phyloP scores from a whole-genome alignment of 176 grass and related monocot species.

The Pontederia crassipes region DNA sequence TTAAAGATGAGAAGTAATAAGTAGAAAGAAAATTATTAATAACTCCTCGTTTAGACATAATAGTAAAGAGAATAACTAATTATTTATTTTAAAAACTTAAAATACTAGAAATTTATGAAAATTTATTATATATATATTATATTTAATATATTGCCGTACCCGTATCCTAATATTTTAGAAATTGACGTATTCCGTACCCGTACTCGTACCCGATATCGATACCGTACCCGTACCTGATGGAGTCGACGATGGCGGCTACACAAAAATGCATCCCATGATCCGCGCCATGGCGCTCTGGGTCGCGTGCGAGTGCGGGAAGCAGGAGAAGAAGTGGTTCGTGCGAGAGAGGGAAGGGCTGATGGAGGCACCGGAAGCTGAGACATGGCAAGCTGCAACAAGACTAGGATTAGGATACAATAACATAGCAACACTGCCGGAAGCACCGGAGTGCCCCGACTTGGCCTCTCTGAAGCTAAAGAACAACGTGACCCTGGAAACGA shows the following conservation, averaged over 20 bases:
- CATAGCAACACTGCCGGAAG: not conserved
- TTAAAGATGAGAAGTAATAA: too few relatives aligned
- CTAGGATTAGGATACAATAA: conserved; percentile 12
- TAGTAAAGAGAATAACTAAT: too few relatives aligned
- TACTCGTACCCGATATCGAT: too few relatives aligned
- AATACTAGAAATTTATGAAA: too few relatives aligned
- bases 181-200: too few relatives aligned
- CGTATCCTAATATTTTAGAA: too few relatives aligned
- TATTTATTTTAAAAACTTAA: too few relatives aligned
- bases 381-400: conserved; percentile 2
- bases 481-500: not conserved
- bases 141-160: too few relatives aligned
- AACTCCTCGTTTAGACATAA: too few relatives aligned
- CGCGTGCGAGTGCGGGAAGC: conserved; percentile 9
- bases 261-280: conserved; percentile 53
- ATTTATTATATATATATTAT: too few relatives aligned
- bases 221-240: too few relatives aligned
- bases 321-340: conserved; percentile 24
- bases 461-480: conserved; percentile 15
- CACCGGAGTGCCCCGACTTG: not conserved
- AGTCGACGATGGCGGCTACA: conserved; percentile 39
- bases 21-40: too few relatives aligned
- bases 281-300: conserved; percentile 23
- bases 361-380: conserved; percentile 8
- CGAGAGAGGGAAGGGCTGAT: not conserved